Conservation (phyloP, 2,329 filamentous ascomycete genomes). For the Fusarium pseudonygamai region DNA sequence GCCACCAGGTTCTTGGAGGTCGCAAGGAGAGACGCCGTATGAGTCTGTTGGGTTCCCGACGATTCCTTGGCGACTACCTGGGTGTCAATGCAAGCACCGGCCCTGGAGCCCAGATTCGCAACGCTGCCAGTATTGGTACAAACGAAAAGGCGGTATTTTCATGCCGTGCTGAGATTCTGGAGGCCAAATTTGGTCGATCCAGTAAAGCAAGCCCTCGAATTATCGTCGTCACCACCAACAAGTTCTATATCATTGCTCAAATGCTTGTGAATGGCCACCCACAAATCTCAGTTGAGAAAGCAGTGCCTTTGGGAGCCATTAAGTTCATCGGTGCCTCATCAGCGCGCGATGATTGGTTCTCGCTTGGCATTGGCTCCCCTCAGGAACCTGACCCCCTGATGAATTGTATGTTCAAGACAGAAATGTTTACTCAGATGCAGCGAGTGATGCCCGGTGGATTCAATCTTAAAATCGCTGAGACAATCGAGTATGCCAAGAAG, state of each 20-base stretch:
- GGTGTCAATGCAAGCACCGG: conserved; percentile 84
- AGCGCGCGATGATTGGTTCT: conserved; percentile 95
- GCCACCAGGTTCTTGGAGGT: conserved; percentile 81
- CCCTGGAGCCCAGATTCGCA: conserved; percentile 82
- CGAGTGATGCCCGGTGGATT: conserved; percentile 81
- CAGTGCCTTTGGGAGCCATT: conserved; percentile 85
- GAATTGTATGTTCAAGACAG: conserved; percentile 95
- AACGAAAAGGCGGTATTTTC: conserved; percentile 88
- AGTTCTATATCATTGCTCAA: conserved; percentile 90
- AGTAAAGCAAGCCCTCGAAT: conserved; percentile 91
- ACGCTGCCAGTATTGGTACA: conserved; percentile 73
- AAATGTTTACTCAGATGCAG: conserved; percentile 93
- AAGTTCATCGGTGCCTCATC: conserved; percentile 86
- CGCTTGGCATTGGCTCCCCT: conserved; percentile 85
- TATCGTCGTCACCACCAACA: conserved; percentile 83
- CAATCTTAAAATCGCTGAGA: conserved; percentile 82
- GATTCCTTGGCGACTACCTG: conserved; percentile 95
- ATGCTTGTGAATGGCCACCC: conserved; percentile 82
- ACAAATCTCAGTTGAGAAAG: conserved; percentile 82
- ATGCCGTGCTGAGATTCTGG: conserved; percentile 86
- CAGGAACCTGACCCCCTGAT: conserved; percentile 94
- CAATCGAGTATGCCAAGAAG: conserved; percentile 97
- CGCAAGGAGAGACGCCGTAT: conserved; percentile 92
- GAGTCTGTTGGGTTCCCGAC: conserved; percentile 88
- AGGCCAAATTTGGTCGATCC: conserved; percentile 95